These are phyloP conservation scores for Penicillium canescens DNA, from an alignment of 495 filamentous ascomycete species.

Conservation along the genomic window DNA sequence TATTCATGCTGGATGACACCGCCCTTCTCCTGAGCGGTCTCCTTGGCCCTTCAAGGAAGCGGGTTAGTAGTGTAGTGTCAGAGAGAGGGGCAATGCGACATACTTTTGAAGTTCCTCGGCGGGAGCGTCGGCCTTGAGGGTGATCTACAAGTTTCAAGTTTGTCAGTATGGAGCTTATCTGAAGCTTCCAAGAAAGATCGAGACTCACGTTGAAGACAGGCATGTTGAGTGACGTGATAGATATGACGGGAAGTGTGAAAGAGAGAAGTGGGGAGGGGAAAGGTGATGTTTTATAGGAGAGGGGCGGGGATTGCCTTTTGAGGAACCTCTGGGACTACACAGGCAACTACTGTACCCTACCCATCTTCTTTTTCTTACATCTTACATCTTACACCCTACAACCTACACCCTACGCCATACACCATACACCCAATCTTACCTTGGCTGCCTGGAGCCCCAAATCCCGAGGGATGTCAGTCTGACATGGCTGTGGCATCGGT, in stretches of 20 bases:
- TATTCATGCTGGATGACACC: conserved; percentile 83
- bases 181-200: background rate
- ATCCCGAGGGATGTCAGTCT: too few species aligned
- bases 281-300: background rate
- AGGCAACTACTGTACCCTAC: too few species aligned
- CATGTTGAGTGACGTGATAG: conserved; percentile 46
- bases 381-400: too few species aligned
- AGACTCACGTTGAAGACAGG: conserved; percentile 68
- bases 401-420: too few species aligned
- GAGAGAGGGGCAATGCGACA: conserved; percentile 11
- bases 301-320: background rate
- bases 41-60: conserved; percentile 62
- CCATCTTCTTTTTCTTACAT: too few species aligned
- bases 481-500: too few species aligned
- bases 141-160: conserved; percentile 58
- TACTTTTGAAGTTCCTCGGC: conserved; percentile 64
- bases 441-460: too few species aligned
- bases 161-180: conserved; percentile 13
- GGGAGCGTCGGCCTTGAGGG: conserved; percentile 66
- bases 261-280: background rate
- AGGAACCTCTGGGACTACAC: background rate
- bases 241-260: background rate
- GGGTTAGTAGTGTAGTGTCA: conserved; percentile 7
- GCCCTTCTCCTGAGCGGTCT: conserved; percentile 64
- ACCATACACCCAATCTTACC: too few species aligned